A percentile compares a stretch with the other conserved stretches of the same genome.
Evolutionary conservation across 1,284 basidiomycete species (phyloP).

Genomic region (Quambalaria eucalypti): DNA sequence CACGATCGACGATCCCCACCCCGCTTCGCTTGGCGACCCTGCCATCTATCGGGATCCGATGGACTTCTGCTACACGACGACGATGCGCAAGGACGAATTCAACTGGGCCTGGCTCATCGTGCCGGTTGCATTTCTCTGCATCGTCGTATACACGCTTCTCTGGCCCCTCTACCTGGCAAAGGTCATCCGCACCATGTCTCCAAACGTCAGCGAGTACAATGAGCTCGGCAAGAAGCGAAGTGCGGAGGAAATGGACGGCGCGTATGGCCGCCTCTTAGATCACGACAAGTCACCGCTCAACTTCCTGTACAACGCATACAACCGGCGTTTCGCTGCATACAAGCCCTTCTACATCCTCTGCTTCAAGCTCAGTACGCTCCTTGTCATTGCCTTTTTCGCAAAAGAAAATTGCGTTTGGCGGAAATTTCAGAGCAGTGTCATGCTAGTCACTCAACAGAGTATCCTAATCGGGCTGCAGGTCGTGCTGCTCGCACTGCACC

Average conservation of each 20-base stretch:
- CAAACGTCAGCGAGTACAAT: constrained; percentile 61
- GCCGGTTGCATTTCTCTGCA: constrained; percentile 55
- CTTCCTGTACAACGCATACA: constrained; percentile 57
- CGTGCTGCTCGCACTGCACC: constrained; percentile 57
- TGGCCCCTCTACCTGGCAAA: constrained; percentile 60
- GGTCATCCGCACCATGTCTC: constrained; percentile 57
- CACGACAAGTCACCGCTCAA: constrained; percentile 62
- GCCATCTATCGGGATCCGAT: constrained; percentile 52
- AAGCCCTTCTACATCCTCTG: constrained; percentile 43
- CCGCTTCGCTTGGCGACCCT: constrained; percentile 52
- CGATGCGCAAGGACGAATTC: constrained; percentile 62
- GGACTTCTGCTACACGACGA: constrained; percentile 62
- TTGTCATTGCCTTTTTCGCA: constrained; percentile 60
- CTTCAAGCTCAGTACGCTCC: constrained; percentile 62
- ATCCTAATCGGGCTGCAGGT: constrained; percentile 58
- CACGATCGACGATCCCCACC: constrained; percentile 54
- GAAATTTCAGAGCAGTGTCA: constrained; percentile 51
- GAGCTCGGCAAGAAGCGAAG: constrained; percentile 61
- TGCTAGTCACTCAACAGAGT: constrained; percentile 59
- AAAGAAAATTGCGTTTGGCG: constrained; percentile 66
- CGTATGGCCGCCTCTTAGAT: constrained; percentile 61
- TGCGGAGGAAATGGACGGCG: constrained; percentile 57
- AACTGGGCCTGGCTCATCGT: constrained; percentile 64
- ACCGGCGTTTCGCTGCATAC: constrained; percentile 43
- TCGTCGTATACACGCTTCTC: constrained; percentile 61